Evolutionary conservation across 2,329 filamentous ascomycete species (phyloP).

Genomic region (Neofusicoccum ribis): DNA sequence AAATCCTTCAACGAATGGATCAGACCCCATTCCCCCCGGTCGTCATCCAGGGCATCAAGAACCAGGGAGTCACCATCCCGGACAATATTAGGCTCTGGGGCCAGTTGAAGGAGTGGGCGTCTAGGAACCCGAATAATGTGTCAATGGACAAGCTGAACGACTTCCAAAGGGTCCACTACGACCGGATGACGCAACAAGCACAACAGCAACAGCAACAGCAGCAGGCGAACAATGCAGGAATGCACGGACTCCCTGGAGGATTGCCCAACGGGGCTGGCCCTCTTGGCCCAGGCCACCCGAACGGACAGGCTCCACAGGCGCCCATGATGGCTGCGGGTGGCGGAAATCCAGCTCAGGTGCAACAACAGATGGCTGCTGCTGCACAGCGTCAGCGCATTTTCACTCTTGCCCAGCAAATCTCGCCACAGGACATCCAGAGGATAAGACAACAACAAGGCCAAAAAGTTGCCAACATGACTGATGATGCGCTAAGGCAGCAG

Average conservation of each 20-base stretch:
- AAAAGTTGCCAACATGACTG: slow-evolving; percentile 31
- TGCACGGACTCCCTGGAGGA: slow-evolving; percentile 4
- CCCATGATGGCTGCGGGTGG: slow-evolving; percentile 39
- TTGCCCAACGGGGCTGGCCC: slow-evolving; percentile 9
- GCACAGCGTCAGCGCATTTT: slow-evolving; percentile 10
- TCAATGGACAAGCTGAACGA: slow-evolving; percentile 35
- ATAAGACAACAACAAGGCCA: slow-evolving; percentile 22
- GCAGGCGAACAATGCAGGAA: slow-evolving; percentile 21
- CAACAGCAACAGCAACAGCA: slow-evolving; percentile 22
- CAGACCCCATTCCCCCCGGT: slow-evolving; percentile 31
- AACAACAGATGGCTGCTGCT: slow-evolving; percentile 7
- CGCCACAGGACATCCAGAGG: slow-evolving; percentile 20
- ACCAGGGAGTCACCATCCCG: slow-evolving; percentile 38
- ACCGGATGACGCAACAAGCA: slow-evolving; percentile 38
- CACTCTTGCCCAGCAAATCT: slow-evolving; percentile 5
- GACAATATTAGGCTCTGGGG: slow-evolving; percentile 57
- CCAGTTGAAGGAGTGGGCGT: slow-evolving; percentile 55
- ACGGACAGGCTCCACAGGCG: slow-evolving; percentile 38
- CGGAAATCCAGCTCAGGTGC: slow-evolving; percentile 4
- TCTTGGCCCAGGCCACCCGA: slow-evolving; percentile 21
- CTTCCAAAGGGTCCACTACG: slow-evolving; percentile 46
- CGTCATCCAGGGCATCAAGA: slow-evolving; percentile 23
- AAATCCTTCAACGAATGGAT: slow-evolving; percentile 36
- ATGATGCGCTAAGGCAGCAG: slow-evolving; percentile 44
- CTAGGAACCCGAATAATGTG: slow-evolving; percentile 31